Evolutionary conservation across 805 yeast genomes (phyloP).

Genomic region (Zygosaccharomyces pseudorouxii): DNA sequence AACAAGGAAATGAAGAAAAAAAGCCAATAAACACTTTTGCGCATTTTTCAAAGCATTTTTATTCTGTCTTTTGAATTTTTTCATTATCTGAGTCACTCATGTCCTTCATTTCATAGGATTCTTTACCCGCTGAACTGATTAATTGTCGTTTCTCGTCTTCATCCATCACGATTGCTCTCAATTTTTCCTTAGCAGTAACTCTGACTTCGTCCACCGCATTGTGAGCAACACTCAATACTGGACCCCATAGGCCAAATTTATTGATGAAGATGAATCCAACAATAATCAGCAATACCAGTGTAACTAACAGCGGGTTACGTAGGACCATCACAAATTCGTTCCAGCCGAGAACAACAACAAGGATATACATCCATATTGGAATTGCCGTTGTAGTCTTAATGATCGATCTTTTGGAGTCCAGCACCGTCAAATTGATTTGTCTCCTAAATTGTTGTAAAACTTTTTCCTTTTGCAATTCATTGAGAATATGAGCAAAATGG

Average conservation of each 20-base stretch:
- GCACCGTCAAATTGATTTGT: constrained; percentile 70
- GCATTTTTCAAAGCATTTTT: not conserved
- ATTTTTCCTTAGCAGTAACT: constrained; percentile 50
- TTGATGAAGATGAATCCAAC: constrained; percentile 66
- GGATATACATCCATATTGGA: constrained; percentile 74
- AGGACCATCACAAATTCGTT: constrained; percentile 87
- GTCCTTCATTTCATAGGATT: constrained; percentile 35
- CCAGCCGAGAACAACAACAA: constrained; percentile 84
- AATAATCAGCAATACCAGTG: constrained; percentile 51
- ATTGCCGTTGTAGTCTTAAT: constrained; percentile 72
- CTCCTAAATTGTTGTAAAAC: constrained; percentile 59
- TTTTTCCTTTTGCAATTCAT: constrained; percentile 51
- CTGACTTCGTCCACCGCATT: constrained; percentile 55
- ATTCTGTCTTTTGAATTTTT: constrained; percentile 4
- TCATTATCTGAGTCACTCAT: constrained; percentile 23
- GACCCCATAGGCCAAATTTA: constrained; percentile 68
- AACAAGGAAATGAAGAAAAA: not conserved
- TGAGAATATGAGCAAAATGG: constrained; percentile 53
- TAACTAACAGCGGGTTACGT: constrained; percentile 78
- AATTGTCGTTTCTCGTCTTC: constrained; percentile 36
- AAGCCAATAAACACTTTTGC: not conserved
- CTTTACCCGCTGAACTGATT: constrained; percentile 12
- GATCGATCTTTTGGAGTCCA: constrained; percentile 86
- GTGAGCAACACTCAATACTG: constrained; percentile 57
- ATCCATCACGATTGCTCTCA: constrained; percentile 55